Evolutionary conservation across 2,329 filamentous ascomycete species (phyloP).

Genomic region (Ophiostoma montium): DNA sequence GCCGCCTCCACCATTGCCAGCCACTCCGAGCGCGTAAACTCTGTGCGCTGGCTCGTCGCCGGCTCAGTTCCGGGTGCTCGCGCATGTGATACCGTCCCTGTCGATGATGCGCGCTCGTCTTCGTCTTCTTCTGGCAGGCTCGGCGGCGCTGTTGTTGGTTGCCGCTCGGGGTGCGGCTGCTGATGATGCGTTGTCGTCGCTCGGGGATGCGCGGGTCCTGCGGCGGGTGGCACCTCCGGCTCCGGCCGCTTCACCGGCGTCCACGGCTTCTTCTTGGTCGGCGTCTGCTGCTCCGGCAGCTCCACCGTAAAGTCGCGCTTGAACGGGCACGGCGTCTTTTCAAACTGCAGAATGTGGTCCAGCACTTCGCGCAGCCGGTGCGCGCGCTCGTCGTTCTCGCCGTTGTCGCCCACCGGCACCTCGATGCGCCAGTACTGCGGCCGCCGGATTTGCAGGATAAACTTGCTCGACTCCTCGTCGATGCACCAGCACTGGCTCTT

Average conservation of each 20-base stretch:
- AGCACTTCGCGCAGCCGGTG: constrained; percentile 56
- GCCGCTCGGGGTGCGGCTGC: neutral
- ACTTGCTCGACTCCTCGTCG: constrained; percentile 63
- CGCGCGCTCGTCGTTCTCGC: constrained; percentile 46
- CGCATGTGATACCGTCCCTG: neutral
- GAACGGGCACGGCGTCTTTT: constrained; percentile 81
- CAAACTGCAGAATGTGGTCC: constrained; percentile 63
- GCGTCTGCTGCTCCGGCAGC: constrained; percentile 54
- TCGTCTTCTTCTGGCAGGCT: neutral
- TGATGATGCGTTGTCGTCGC: neutral
- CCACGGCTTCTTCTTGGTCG: constrained; percentile 55
- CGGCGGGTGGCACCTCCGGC: constrained; percentile 15
- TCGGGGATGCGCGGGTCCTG: constrained; percentile 8
- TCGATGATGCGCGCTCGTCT: neutral
- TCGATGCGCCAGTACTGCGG: constrained; percentile 88
- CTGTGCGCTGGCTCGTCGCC: neutral
- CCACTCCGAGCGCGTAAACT: constrained; percentile 12
- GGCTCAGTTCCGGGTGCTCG: neutral
- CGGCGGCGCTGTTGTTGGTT: neutral
- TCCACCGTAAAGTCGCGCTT: constrained; percentile 60
- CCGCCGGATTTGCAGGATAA: constrained; percentile 72
- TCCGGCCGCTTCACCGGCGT: constrained; percentile 32
- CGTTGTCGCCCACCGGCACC: constrained; percentile 49
- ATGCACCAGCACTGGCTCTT: constrained; percentile 93
- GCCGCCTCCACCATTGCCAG: constrained; percentile 10